Base-by-base conservation (phyloP, 176 grass and related monocot genomes). In the Themeda triandra region DNA sequence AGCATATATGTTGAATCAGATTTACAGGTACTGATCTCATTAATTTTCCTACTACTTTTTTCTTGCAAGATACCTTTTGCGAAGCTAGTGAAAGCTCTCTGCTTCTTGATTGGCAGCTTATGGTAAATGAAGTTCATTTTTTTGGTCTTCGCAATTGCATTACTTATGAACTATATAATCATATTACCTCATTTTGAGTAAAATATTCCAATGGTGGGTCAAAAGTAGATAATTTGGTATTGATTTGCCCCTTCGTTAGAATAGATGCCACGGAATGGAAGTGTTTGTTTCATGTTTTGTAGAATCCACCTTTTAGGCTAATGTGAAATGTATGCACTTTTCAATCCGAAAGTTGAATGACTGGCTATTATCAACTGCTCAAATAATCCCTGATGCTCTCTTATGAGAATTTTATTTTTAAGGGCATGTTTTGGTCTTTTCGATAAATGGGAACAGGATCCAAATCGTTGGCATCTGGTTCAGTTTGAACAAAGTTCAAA, bases 1-100 rank as follows among this genome's bases (percentile, higher is more conserved):
- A 92, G 23, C 58, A 87, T 98, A 72, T 96, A 94, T 42, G 89
- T 93, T 29, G 91, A 98, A 35, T 87, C 91, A 71, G 93, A 91
- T 85, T 96, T 94, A 70, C 89, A 92, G 96, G 96, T 93, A 76
- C 31, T 76, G 45, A 80, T 69, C 41, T 75, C 56, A 62, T 83
- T 75, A 44, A 24, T 46, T 42, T 80, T 79, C 18, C 39, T 54
- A 73, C 15, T 32, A 15, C n/a, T 83, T 73, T 48, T 72, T 86
- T 86, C 28, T 78, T 65, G 42, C 53, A 85, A 27, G 32, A 39
- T 80, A 42, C 44, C 17, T 74, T 40, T 73, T 51, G 21, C 12
- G 19, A 45, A 46, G 56, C 51, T 14, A 40, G 65, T 73, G 77
- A 73, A 63, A 48, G 0, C 23, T 54, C 15, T 74, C 45, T 80